phyloP scores from a whole-genome alignment of 2,329 filamentous ascomycete species.

The Aspergillus sp. region DNA sequence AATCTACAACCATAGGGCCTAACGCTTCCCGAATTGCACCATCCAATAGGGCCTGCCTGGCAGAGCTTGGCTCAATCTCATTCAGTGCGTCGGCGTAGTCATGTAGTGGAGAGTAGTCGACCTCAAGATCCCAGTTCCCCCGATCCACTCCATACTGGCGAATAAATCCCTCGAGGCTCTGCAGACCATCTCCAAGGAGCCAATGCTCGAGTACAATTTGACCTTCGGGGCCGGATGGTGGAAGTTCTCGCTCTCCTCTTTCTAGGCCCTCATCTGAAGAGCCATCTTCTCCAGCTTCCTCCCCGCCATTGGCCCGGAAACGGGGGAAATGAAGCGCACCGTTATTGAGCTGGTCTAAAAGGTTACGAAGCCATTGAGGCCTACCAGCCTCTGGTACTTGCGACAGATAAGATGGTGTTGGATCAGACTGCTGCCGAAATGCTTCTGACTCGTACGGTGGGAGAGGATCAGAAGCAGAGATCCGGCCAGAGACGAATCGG shows the following conservation, averaged over 20 bases:
- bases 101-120: slow-evolving; percentile 35
- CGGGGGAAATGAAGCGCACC: slow-evolving; percentile 27
- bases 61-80: slow-evolving; percentile 24
- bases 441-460: slow-evolving; percentile 61
- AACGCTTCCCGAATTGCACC: slow-evolving; percentile 32
- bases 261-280: slow-evolving; percentile 14
- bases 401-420: slow-evolving; percentile 32
- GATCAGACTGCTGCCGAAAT: slow-evolving; percentile 35
- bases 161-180: slow-evolving; percentile 36
- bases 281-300: slow-evolving; percentile 15
- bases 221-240: slow-evolving; percentile 26
- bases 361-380: slow-evolving; percentile 38
- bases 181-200: slow-evolving; percentile 35
- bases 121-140: slow-evolving; percentile 42
- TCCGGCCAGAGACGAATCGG: slow-evolving; percentile 61
- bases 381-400: slow-evolving; percentile 31
- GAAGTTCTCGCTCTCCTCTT: slow-evolving; percentile 14
- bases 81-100: slow-evolving; percentile 37
- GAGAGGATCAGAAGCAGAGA: slow-evolving; percentile 79
- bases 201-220: slow-evolving; percentile 33
- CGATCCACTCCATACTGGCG: slow-evolving; percentile 41
- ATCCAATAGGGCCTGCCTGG: slow-evolving; percentile 28
- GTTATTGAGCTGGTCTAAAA: slow-evolving; percentile 38
- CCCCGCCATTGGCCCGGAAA: slow-evolving; percentile 21
- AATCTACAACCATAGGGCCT: slow-evolving; percentile 36